Base-by-base conservation (phyloP, 495 filamentous ascomycete genomes). In the Ascobolus immersus region DNA sequence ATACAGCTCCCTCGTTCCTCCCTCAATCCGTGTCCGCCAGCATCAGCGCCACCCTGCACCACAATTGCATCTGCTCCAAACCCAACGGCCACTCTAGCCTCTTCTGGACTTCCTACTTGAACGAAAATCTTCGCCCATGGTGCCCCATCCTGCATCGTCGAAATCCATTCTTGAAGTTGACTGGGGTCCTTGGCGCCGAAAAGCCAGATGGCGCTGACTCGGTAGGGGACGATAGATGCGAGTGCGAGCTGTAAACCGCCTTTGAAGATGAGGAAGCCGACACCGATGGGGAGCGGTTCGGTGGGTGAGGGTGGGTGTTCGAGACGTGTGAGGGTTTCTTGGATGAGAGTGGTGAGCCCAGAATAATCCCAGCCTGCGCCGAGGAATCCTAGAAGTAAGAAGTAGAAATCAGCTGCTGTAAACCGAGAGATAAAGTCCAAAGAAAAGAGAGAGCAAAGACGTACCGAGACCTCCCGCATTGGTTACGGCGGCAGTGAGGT, bases 21-120 rank as follows among this genome's bases (percentile, higher is more conserved):
- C 4, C n/a, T 9, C 17, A 65, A 60, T 26, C 76, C 75, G 46
- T 86, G 77, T 0, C 77, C 77, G 0, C 77, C 77, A 0, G 77
- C 66, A 40, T 84, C 77, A 1, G 45, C 45, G 21, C 59, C 43
- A 0, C 77, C 77, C 44, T 84, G 77, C 2, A 77, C 57, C 2
- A 80, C 71, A 0, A 84, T 41, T 4, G 73, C 70, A 43, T 80
- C 72, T 1, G 73, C 71, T 12, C 38, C 34, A 1, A 44, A 31
- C 4, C 18, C 13, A 17, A 52, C 52, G 0, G 43, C 42, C 2
- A 62, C 54, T 10, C 62, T 36, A 4, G 69, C 67, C 37, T 70
- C 67, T 2, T 34, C 39, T 4, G 77, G 44, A 1, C 65, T 69
- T 10, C 71, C 66, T 30, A 77, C 56, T 41, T 79, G 75, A 10